phyloP scores from a whole-genome alignment of 1,284 basidiomycete genomes.

The Sutorius eximius region DNA sequence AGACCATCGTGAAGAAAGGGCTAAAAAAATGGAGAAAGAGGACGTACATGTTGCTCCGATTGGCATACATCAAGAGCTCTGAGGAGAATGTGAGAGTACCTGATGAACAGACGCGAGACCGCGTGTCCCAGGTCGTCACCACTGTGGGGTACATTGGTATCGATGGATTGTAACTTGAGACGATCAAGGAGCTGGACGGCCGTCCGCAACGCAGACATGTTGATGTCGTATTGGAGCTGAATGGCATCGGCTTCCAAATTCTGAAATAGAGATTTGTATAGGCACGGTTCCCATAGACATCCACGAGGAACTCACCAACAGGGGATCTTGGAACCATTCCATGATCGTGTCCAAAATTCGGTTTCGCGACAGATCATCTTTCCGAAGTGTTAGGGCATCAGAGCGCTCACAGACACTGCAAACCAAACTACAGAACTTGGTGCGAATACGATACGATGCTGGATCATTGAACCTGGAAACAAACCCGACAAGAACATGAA shows the following conservation, averaged over 20 bases:
- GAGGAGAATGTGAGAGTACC: slow-evolving; percentile 68
- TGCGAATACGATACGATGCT: slow-evolving; percentile 61
- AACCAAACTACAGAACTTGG: slow-evolving; percentile 75
- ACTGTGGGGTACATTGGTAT: slow-evolving; percentile 48
- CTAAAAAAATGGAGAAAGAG: not conserved
- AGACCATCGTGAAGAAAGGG: slow-evolving; percentile 5
- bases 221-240: slow-evolving; percentile 62
- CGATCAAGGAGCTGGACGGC: slow-evolving; percentile 76
- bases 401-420: slow-evolving; percentile 66
- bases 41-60: slow-evolving; percentile 45
- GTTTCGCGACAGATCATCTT: slow-evolving; percentile 68
- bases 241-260: slow-evolving; percentile 33
- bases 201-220: slow-evolving; percentile 69
- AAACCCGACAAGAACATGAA: slow-evolving; percentile 65
- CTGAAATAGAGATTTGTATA: slow-evolving; percentile 16
- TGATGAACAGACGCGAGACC: slow-evolving; percentile 75
- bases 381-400: slow-evolving; percentile 62
- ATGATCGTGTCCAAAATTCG: slow-evolving; percentile 71
- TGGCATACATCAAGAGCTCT: slow-evolving; percentile 58
- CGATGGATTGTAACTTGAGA: slow-evolving; percentile 64
- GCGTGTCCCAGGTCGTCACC: slow-evolving; percentile 69
- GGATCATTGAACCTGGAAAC: slow-evolving; percentile 62
- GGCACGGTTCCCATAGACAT: slow-evolving; percentile 1
- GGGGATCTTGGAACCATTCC: slow-evolving; percentile 68
- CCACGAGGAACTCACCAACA: slow-evolving; percentile 40